Conservation (phyloP, 1,284 basidiomycete genomes). For the Pascua sp. region DNA sequence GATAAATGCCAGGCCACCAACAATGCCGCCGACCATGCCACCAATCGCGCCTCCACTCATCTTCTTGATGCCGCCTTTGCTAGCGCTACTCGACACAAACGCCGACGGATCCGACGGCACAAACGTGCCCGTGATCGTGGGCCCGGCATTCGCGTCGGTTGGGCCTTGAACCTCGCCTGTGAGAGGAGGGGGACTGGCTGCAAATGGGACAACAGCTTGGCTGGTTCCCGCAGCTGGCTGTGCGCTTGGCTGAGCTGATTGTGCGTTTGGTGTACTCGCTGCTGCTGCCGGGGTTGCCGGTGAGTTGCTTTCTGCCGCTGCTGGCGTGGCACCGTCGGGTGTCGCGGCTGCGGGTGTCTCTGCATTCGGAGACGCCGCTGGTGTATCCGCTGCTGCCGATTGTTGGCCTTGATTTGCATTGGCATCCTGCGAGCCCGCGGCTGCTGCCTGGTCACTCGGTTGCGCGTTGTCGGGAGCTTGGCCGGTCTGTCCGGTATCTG, state of each 20-base stretch:
- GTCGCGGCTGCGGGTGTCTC: neutral
- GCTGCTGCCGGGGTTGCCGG: no score
- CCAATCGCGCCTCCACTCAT: constrained; percentile 40
- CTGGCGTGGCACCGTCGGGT: no score
- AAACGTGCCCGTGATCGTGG: neutral
- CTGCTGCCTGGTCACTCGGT: neutral
- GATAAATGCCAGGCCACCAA: constrained; percentile 31
- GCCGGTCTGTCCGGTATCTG: neutral
- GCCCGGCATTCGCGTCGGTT: neutral
- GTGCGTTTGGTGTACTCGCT: no score
- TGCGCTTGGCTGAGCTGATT: no score
- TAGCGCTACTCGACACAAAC: neutral
- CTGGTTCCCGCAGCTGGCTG: no score
- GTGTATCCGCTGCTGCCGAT: neutral
- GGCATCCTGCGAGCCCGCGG: neutral
- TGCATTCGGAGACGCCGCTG: neutral
- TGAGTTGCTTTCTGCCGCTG: no score
- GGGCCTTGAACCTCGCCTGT: neutral
- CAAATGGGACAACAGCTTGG: no score
- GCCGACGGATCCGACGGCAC: constrained; percentile 4
- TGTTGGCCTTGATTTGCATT: neutral
- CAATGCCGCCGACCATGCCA: constrained; percentile 42
- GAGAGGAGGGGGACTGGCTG: neutral
- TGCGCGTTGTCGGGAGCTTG: neutral
- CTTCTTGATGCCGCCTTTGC: constrained; percentile 7